phyloP scores from a whole-genome alignment of 257 asterid genomes.

The Solanum rostratum region DNA sequence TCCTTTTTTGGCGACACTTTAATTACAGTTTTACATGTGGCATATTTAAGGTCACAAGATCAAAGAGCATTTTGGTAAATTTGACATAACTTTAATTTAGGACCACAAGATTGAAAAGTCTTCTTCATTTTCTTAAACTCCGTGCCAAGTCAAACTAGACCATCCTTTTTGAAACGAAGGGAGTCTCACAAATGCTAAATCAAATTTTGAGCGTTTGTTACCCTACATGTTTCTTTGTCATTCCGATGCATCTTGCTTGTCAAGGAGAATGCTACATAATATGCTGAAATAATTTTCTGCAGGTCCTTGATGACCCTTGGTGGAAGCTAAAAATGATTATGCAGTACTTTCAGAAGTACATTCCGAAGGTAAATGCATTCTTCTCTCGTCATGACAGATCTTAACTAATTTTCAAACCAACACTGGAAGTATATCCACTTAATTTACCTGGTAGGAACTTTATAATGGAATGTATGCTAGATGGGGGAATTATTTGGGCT shows the following conservation, averaged over 20 bases:
- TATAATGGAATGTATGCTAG: not conserved
- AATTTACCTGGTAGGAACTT: not conserved
- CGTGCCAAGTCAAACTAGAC: too few species aligned
- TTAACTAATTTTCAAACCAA: not conserved
- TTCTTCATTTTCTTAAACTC: too few species aligned
- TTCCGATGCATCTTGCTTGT: not conserved
- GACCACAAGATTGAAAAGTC: too few species aligned
- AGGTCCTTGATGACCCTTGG: constrained; percentile 66
- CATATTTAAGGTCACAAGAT: too few species aligned
- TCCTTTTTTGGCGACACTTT: too few species aligned
- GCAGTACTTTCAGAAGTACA: constrained; percentile 74
- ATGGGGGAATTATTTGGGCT: not conserved
- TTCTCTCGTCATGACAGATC: not conserved
- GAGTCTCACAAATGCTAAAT: not conserved
- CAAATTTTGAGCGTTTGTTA: not conserved
- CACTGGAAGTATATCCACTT: not conserved
- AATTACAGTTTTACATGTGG: too few species aligned
- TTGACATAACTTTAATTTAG: too few species aligned
- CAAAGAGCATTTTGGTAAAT: too few species aligned
- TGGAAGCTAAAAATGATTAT: constrained; percentile 56
- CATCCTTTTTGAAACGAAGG: too few species aligned
- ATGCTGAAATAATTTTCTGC: constrained; percentile 3
- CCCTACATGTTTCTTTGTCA: not conserved
- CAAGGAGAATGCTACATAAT: not conserved
- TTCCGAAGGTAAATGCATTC: constrained; percentile 43